Conservation (phyloP, 345 rosid species). For the Salix udensis region DNA sequence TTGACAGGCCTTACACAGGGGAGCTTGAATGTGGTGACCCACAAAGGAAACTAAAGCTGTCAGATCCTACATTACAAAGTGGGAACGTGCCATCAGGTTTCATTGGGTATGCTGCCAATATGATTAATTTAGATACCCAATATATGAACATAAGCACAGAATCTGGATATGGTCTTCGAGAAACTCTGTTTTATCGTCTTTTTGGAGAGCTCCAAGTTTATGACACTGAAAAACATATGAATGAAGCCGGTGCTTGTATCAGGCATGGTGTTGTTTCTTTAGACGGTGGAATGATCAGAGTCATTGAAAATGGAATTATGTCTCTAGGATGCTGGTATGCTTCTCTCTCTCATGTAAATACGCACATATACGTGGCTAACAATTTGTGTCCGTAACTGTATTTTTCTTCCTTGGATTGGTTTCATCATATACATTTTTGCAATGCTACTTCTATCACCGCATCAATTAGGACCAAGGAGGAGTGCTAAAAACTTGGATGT, state of each 20-base stretch:
- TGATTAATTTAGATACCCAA: conserved; percentile 37
- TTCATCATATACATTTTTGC: no score
- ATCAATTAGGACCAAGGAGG: no score
- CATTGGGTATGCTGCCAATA: conserved; percentile 62
- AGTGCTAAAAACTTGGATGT: no score
- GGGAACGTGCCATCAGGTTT: conserved; percentile 50
- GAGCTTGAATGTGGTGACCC: conserved; percentile 24
- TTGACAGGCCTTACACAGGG: conserved; percentile 33
- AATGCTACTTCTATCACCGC: no score
- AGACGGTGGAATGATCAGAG: conserved; percentile 56
- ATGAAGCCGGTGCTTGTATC: conserved; percentile 36
- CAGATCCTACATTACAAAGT: conserved; percentile 31
- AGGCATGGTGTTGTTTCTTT: conserved; percentile 44
- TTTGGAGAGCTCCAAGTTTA: conserved; percentile 59
- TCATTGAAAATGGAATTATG: conserved; percentile 28
- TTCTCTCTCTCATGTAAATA: neutral
- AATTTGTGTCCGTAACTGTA: neutral
- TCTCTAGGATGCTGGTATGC: conserved; percentile 45
- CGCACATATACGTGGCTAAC: no score
- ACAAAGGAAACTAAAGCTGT: conserved; percentile 45
- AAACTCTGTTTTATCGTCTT: conserved; percentile 49
- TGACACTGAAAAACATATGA: conserved; percentile 38
- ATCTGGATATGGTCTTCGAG: conserved; percentile 47
- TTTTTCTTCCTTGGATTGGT: neutral
- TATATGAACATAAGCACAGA: conserved; percentile 20